Evolutionary conservation across 1,139 yeast genomes (phyloP).

Genomic region (Taphrina communis): DNA sequence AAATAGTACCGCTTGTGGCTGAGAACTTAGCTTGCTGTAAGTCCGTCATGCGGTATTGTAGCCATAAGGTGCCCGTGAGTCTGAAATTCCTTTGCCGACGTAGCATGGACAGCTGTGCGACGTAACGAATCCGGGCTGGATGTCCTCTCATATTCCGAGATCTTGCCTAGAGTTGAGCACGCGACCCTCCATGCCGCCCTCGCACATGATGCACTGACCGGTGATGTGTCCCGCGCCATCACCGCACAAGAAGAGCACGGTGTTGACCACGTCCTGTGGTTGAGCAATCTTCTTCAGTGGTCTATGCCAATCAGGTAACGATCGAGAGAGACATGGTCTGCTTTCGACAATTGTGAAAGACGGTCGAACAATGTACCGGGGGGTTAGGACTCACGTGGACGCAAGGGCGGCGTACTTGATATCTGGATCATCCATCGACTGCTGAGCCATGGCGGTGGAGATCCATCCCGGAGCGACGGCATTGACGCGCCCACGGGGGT

Average conservation of each 20-base stretch:
- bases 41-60: too few species aligned
- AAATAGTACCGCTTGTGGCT: not conserved
- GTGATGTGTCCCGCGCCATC: slow-evolving; percentile 30
- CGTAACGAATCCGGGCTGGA: too few species aligned
- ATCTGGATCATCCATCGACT: slow-evolving; percentile 31
- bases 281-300: slow-evolving; percentile 37
- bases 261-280: slow-evolving; percentile 30
- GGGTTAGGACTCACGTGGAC: slow-evolving; percentile 15
- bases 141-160: not conserved
- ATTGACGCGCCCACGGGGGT: slow-evolving; percentile 33
- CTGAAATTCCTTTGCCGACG: too few species aligned
- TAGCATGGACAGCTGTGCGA: too few species aligned
- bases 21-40: not conserved
- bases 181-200: slow-evolving; percentile 40
- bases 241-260: slow-evolving; percentile 26
- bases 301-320: not conserved
- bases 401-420: slow-evolving; percentile 26
- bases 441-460: slow-evolving; percentile 20
- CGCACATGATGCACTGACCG: slow-evolving; percentile 37
- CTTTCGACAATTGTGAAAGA: not conserved
- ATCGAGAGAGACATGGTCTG: not conserved
- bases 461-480: slow-evolving; percentile 41
- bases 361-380: too few species aligned
- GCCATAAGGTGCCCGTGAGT: too few species aligned
- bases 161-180: slow-evolving; percentile 29